These are phyloP conservation scores for Betula pendula DNA, from an alignment of 306 rosid species.

Conservation along the genomic window DNA sequence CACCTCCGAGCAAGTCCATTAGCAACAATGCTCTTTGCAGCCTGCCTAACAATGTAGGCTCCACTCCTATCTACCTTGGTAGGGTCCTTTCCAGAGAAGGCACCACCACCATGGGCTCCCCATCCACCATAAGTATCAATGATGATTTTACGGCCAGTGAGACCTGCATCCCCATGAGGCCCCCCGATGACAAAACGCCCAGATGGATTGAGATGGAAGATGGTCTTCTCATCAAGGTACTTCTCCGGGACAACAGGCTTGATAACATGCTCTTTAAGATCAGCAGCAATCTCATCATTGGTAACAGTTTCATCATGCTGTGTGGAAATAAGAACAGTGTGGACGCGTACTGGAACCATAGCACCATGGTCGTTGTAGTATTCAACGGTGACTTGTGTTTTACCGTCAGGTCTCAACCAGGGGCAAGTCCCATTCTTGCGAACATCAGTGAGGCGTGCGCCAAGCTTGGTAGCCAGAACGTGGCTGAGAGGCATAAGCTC, in stretches of 20 bases:
- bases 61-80: slow-evolving; percentile 70
- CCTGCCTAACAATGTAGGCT: slow-evolving; percentile 69
- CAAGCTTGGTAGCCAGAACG: slow-evolving; percentile 64
- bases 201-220: slow-evolving; percentile 65
- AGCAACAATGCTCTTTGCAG: slow-evolving; percentile 71
- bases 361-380: slow-evolving; percentile 61
- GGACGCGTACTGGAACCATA: slow-evolving; percentile 60
- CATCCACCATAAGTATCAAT: slow-evolving; percentile 69
- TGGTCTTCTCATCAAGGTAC: slow-evolving; percentile 67
- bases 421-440: slow-evolving; percentile 61
- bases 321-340: slow-evolving; percentile 63
- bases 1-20: slow-evolving; percentile 59
- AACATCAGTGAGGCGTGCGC: slow-evolving; percentile 60
- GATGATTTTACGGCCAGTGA: slow-evolving; percentile 63
- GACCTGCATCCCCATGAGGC: slow-evolving; percentile 70
- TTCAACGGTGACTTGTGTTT: slow-evolving; percentile 67
- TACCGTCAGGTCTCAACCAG: slow-evolving; percentile 69
- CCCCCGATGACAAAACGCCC: slow-evolving; percentile 75
- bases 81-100: slow-evolving; percentile 68
- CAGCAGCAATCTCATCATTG: slow-evolving; percentile 64
- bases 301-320: slow-evolving; percentile 72
- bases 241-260: slow-evolving; percentile 60
- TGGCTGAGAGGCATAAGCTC: slow-evolving; percentile 74
- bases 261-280: slow-evolving; percentile 62
- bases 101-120: slow-evolving; percentile 82